Conservation (phyloP, 148 eudicot species). For the Amaranthus palmeri region DNA sequence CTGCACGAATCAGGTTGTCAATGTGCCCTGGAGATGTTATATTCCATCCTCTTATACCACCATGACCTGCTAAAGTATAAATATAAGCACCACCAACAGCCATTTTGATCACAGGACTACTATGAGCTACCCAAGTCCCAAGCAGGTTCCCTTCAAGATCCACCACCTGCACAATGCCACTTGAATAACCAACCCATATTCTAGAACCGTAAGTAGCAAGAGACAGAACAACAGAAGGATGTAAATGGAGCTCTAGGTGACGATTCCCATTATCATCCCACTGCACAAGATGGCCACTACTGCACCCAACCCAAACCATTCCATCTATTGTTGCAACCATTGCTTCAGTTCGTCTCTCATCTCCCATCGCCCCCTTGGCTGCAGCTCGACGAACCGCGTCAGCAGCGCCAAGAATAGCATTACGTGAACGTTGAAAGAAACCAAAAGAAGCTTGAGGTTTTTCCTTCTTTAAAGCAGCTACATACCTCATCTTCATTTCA, state of each 20-base stretch:
- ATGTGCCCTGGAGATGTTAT: conserved; percentile 78
- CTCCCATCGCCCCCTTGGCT: conserved; percentile 76
- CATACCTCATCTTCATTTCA: conserved; percentile 55
- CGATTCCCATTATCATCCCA: conserved; percentile 99
- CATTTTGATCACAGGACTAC: conserved; percentile 59
- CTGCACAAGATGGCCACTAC: conserved; percentile 79
- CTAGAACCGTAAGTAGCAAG: conserved; percentile 69
- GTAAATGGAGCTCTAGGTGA: conserved; percentile 63
- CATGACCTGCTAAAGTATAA: conserved; percentile 80
- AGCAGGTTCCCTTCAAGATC: conserved; percentile 69
- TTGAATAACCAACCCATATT: conserved; percentile 86
- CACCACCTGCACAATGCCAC: conserved; percentile 70
- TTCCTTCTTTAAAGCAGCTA: conserved; percentile 60
- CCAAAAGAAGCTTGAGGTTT: conserved; percentile 54
- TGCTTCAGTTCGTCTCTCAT: conserved; percentile 81
- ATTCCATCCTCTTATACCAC: conserved; percentile 95
- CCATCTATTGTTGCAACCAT: conserved; percentile 61
- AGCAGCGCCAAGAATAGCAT: conserved; percentile 95
- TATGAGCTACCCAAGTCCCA: conserved; percentile 80
- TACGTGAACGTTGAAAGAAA: conserved; percentile 91
- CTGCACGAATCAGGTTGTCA: conserved; percentile 60
- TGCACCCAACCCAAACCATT: conserved; percentile 77
- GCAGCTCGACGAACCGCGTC: conserved; percentile 98
- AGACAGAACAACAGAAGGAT: conserved; percentile 57
- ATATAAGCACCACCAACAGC: conserved; percentile 67